These are phyloP conservation scores for Calvatia gigantea DNA, from an alignment of 768 basidiomycete species.

Conservation along the genomic window DNA sequence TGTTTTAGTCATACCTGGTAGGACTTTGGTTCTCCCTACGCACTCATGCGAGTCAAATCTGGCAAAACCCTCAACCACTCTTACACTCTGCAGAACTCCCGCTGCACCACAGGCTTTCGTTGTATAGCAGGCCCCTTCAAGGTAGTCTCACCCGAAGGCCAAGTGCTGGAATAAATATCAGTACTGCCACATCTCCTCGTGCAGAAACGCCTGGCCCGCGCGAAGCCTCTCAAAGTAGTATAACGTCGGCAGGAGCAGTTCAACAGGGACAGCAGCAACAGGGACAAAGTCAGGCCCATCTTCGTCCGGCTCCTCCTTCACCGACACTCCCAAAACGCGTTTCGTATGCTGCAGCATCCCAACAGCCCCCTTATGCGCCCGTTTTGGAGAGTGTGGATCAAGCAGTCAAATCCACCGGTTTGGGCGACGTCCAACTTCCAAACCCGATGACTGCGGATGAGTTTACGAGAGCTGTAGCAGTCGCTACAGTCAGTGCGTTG, in stretches of 20 bases:
- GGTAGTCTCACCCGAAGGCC: constrained; percentile 14
- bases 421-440: constrained; percentile 54
- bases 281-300: constrained; percentile 8
- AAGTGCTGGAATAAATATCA: constrained; percentile 33
- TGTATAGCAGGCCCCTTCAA: constrained; percentile 53
- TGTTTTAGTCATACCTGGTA: constrained; percentile 82
- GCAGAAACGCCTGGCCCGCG: constrained; percentile 35
- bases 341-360: constrained; percentile 46
- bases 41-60: constrained; percentile 97
- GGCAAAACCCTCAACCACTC: constrained; percentile 94
- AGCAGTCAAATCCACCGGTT: constrained; percentile 60
- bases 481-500: constrained; percentile 88
- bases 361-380: constrained; percentile 46
- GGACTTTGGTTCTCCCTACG: constrained; percentile 98
- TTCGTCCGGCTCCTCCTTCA: constrained; percentile 28
- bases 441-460: constrained; percentile 77
- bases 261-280: background rate
- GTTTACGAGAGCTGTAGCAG: constrained; percentile 90
- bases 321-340: constrained; percentile 47
- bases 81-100: constrained; percentile 64
- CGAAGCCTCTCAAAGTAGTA: constrained; percentile 20
- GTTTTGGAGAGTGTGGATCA: constrained; percentile 77
- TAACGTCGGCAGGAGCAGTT: background rate
- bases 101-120: constrained; percentile 50
- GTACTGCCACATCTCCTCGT: constrained; percentile 35